phyloP scores from a whole-genome alignment of 2,329 filamentous ascomycete species.

The Colletotrichum euphorbiae region DNA sequence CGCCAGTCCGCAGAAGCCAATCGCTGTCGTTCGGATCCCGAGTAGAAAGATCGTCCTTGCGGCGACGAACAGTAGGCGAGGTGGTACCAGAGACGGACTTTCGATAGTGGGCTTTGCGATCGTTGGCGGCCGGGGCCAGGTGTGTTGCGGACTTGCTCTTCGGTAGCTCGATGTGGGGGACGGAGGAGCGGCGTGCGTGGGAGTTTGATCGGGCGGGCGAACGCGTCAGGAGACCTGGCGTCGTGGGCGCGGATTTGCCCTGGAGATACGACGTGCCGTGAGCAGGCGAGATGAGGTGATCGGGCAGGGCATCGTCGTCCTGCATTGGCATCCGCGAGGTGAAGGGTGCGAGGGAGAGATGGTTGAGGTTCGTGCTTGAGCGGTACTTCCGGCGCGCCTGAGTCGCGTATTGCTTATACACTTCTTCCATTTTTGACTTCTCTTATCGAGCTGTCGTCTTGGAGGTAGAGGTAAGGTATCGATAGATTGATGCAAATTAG shows the following conservation, averaged over 20 bases:
- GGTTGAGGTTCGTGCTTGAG: slow-evolving; percentile 69
- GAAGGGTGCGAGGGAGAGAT: slow-evolving; percentile 72
- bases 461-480: slow-evolving; percentile 1
- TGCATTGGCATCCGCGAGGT: slow-evolving; percentile 70
- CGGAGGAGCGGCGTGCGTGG: slow-evolving; percentile 57
- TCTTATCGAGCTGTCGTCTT: slow-evolving; percentile 7
- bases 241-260: slow-evolving; percentile 72
- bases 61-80: slow-evolving; percentile 46
- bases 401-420: slow-evolving; percentile 70
- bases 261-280: slow-evolving; percentile 67
- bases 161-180: slow-evolving; percentile 53
- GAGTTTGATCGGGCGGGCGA: slow-evolving; percentile 64
- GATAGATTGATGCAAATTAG: not conserved
- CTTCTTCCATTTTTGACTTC: slow-evolving; percentile 62
- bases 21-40: slow-evolving; percentile 64
- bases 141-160: slow-evolving; percentile 75
- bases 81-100: slow-evolving; percentile 46
- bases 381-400: slow-evolving; percentile 68
- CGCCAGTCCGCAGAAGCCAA: slow-evolving; percentile 74
- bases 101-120: slow-evolving; percentile 41
- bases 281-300: slow-evolving; percentile 49
- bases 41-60: slow-evolving; percentile 32
- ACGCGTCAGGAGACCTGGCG: slow-evolving; percentile 71
- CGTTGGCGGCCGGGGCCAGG: slow-evolving; percentile 49
- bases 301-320: slow-evolving; percentile 61